These are phyloP conservation scores for Microdochium trichocladiopsis DNA, from an alignment of 2,329 filamentous ascomycete species.

Conservation along the genomic window DNA sequence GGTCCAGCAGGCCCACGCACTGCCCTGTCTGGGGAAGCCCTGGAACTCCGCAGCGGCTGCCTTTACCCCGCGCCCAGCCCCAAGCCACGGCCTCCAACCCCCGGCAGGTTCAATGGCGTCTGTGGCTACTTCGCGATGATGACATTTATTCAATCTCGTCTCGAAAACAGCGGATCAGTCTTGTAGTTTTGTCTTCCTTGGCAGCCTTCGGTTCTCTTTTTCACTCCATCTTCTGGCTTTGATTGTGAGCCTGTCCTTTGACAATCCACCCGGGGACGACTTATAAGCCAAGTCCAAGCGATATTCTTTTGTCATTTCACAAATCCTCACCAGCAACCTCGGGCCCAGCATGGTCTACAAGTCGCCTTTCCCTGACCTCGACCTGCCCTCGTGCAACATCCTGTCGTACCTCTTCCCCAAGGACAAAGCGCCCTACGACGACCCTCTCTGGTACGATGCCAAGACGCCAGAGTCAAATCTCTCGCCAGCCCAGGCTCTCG, in stretches of 20 bases:
- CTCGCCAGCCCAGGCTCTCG: constrained; percentile 36
- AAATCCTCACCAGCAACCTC: too few species aligned
- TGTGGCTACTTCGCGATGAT: too few species aligned
- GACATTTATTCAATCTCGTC: too few species aligned
- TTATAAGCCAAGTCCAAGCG: too few species aligned
- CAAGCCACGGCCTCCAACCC: neutral
- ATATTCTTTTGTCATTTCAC: too few species aligned
- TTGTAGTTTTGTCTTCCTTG: too few species aligned
- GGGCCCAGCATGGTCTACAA: constrained; percentile 38
- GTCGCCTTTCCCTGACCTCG: constrained; percentile 32
- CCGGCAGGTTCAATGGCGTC: too few species aligned
- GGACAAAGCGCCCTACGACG: constrained; percentile 24
- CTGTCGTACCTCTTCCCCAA: constrained; percentile 27
- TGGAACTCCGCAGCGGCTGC: neutral
- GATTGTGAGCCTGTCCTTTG: too few species aligned
- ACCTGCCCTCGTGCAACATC: constrained; percentile 37
- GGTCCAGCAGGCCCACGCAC: neutral
- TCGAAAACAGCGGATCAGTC: too few species aligned
- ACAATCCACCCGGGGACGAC: too few species aligned
- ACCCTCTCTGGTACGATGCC: constrained; percentile 47
- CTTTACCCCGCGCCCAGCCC: neutral
- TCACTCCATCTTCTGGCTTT: too few species aligned
- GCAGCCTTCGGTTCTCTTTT: too few species aligned
- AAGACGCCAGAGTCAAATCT: constrained; percentile 33
- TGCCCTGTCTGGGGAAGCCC: neutral